Evolutionary conservation across 73 alveolate species (phyloP).

Genomic region (Paramecium pentaurelia): DNA sequence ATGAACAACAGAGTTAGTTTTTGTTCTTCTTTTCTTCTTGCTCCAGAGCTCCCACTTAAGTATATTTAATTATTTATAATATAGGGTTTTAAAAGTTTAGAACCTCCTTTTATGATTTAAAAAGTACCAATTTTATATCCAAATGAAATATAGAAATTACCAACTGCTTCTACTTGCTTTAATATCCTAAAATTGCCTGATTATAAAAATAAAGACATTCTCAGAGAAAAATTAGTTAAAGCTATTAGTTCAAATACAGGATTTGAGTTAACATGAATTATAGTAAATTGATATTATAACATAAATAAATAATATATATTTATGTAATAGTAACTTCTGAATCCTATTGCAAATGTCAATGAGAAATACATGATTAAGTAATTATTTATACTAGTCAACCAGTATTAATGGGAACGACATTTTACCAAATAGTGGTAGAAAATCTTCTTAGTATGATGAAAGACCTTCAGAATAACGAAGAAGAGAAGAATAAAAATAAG

Average conservation of each 20-base stretch:
- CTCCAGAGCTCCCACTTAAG: conserved; percentile 84
- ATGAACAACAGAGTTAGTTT: conserved; percentile 85
- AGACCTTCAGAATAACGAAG: neutral
- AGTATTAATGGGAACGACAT: neutral
- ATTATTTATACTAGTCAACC: neutral
- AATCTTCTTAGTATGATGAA: neutral
- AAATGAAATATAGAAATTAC: conserved; percentile 64
- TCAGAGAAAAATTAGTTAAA: conserved; percentile 65
- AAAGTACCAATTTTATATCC: conserved; percentile 50
- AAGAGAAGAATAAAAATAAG: neutral
- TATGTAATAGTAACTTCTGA: neutral
- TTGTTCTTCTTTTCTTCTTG: conserved; percentile 94
- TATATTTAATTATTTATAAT: neutral
- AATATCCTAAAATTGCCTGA: conserved; percentile 76
- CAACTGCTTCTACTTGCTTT: conserved; percentile 80
- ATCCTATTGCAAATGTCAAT: neutral
- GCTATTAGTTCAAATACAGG: conserved; percentile 82
- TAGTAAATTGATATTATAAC: neutral
- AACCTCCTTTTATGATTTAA: conserved; percentile 74
- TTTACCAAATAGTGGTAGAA: neutral
- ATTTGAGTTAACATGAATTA: conserved; percentile 72
- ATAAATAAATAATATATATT: neutral
- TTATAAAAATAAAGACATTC: conserved; percentile 55
- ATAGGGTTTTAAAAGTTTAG: conserved; percentile 85
- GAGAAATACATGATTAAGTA: neutral